Evolutionary conservation across 139 green algal genomes (phyloP).

Genomic region (Chlorella sp.): DNA sequence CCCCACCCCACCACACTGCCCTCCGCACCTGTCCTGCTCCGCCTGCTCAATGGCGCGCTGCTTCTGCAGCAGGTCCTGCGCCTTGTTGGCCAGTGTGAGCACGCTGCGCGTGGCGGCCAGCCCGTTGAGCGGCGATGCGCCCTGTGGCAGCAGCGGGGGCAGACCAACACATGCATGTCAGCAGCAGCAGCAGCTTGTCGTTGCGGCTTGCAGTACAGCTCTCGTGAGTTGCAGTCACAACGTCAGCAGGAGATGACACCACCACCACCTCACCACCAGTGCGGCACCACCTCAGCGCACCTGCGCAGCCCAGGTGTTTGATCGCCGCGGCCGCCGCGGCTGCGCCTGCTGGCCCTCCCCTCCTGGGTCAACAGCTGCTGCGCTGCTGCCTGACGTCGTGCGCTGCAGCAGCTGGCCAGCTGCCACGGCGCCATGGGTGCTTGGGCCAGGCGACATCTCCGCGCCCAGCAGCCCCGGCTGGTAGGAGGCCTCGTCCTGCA

Average conservation of each 20-base stretch:
- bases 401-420: slow-evolving; percentile 2
- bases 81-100: slow-evolving; percentile 46
- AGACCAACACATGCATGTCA: too few species aligned
- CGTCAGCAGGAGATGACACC: background rate
- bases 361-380: background rate
- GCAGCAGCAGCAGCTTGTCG: background rate
- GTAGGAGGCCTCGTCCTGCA: slow-evolving; percentile 14
- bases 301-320: too few species aligned
- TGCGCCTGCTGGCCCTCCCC: background rate
- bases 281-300: too few species aligned
- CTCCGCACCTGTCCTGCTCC: slow-evolving; percentile 39
- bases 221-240: too few species aligned
- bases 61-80: slow-evolving; percentile 67
- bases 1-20: background rate
- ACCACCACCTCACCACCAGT: too few species aligned
- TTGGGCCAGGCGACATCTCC: slow-evolving; percentile 18
- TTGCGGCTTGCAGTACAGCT: too few species aligned
- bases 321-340: background rate
- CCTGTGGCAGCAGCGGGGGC: background rate
- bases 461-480: background rate
- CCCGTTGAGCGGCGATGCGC: background rate
- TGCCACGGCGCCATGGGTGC: slow-evolving; percentile 4
- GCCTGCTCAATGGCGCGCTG: slow-evolving; percentile 67
- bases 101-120: slow-evolving; percentile 35
- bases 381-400: background rate